These are phyloP conservation scores for Tetrahymena malaccensis DNA, from an alignment of 73 alveolate species.

Conservation along the genomic window DNA sequence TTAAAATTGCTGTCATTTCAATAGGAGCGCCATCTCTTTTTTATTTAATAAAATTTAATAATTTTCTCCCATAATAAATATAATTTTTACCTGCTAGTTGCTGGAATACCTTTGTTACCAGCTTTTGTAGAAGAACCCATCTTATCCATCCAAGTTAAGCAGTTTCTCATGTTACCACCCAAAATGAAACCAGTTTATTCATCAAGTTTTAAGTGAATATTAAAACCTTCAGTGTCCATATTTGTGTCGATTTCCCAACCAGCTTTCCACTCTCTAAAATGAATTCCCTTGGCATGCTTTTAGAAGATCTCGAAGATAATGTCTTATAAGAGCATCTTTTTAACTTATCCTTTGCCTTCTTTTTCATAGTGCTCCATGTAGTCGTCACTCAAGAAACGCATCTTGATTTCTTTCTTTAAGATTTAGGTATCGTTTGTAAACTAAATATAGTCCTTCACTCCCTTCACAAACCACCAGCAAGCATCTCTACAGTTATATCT, in stretches of 20 bases:
- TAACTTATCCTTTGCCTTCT: neutral
- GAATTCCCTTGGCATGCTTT: conserved; percentile 64
- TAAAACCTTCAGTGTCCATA: conserved; percentile 94
- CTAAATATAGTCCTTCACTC: conserved; percentile 15
- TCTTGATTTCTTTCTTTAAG: conserved; percentile 11
- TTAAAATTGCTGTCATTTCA: conserved; percentile 82
- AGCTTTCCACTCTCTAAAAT: conserved; percentile 96
- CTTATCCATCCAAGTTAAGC: conserved; percentile 99
- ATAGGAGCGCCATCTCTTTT: conserved; percentile 96
- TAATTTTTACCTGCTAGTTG: conserved; percentile 52
- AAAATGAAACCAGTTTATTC: conserved; percentile 82
- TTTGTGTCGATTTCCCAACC: conserved; percentile 83
- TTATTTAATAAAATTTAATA: neutral
- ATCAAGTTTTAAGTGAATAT: conserved; percentile 70
- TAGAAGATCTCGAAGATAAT: conserved; percentile 31
- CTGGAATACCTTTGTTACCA: conserved; percentile 93
- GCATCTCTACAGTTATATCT: conserved; percentile 97
- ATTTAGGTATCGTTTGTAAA: neutral
- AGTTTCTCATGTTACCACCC: conserved; percentile 94
- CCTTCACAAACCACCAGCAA: conserved; percentile 91
- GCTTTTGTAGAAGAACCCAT: conserved; percentile 94
- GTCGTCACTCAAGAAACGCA: conserved; percentile 34
- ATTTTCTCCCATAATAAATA: neutral
- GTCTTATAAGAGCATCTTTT: conserved; percentile 1
- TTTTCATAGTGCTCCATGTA: conserved; percentile 9